Evolutionary conservation across 148 eudicot genomes (phyloP), one percentile per base, ranked within the genome.

Genomic region (Cornus kousa): DNA sequence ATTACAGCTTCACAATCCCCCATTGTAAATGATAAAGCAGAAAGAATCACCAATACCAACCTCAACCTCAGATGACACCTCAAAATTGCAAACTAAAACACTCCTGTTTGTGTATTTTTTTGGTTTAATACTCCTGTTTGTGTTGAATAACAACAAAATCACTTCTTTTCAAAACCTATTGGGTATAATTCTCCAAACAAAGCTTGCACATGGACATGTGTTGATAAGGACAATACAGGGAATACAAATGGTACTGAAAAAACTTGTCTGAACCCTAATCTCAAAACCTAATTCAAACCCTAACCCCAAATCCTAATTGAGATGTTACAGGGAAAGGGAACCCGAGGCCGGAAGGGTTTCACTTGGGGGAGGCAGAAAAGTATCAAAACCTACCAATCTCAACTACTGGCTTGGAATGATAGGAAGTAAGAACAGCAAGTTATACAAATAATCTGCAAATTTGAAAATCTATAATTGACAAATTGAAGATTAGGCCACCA

Each of bases 1-100:
- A 28, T 57, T 14, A 14, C 32, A 39, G 83, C 37, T 19, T 67
- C 72, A 39, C 20, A 55, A 67, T 77, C 81, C 66, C 62, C 82
- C 84, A 83, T 83, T 5, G 31, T 12, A 64, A 40, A 20, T 9
- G 28, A 28, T 28, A 28, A 28, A 28, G 28, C 28, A 28, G 28
- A 28, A 70, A 31, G 73, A 39, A 39, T 5, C 17, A 68, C n/a
- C 3, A 5, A 35, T 7, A 14, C 23, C 48, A 6, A 35, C 9
- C 46, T 17, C 5, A 35, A 35, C 8, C 23, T 37, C 35, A 5
- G 22, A 37, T 35, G 3, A 37, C 46, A n/a, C 48, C 59, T 7
- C 46, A 35, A 35, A 69, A 14, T 69, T 5, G 22, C 11, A 69
- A 37, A 1, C 5, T 33, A 14, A 28, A 12, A 16, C 59, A 68